Conservation (phyloP, 805 yeast genomes). For the Candida taoyuanica region DNA sequence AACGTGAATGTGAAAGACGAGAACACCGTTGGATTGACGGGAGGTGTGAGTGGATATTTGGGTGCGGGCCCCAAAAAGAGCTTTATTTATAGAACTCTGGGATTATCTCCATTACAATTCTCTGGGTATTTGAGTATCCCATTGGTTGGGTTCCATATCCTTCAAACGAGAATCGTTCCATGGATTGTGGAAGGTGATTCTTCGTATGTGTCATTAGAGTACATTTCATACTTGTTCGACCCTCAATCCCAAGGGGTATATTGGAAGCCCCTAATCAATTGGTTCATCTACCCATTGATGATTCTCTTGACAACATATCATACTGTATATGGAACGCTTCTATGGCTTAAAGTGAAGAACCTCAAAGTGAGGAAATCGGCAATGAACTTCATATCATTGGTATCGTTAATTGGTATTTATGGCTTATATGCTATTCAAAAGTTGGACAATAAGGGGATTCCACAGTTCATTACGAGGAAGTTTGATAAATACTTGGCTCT, state of each 20-base stretch:
- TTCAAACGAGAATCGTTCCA: constrained; percentile 47
- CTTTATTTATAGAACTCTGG: constrained; percentile 38
- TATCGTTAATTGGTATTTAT: constrained; percentile 34
- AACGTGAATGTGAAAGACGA: constrained; percentile 24
- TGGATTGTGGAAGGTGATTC: constrained; percentile 60
- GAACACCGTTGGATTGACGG: constrained; percentile 55
- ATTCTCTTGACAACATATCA: constrained; percentile 46
- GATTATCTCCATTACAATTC: constrained; percentile 52
- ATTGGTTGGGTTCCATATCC: constrained; percentile 41
- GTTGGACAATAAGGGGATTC: constrained; percentile 3
- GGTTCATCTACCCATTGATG: constrained; percentile 31
- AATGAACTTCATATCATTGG: constrained; percentile 35
- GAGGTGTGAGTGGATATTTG: constrained; percentile 44
- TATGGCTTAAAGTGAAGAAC: constrained; percentile 39
- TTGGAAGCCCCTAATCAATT: constrained; percentile 29
- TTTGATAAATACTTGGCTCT: constrained; percentile 18
- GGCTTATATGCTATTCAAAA: constrained; percentile 28
- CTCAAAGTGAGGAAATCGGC: constrained; percentile 39
- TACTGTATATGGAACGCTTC: constrained; percentile 46
- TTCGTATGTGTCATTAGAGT: constrained; percentile 48
- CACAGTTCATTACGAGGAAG: constrained; percentile 15
- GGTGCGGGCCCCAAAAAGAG: constrained; percentile 53
- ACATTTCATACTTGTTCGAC: constrained; percentile 38
- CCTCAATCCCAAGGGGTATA: constrained; percentile 17
- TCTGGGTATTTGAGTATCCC: constrained; percentile 54